A percentile compares a stretch with the other conserved stretches of the same genome.
These are phyloP conservation scores for Acmispon strigosus DNA, from an alignment of 306 rosid species.

Conservation along the genomic window DNA sequence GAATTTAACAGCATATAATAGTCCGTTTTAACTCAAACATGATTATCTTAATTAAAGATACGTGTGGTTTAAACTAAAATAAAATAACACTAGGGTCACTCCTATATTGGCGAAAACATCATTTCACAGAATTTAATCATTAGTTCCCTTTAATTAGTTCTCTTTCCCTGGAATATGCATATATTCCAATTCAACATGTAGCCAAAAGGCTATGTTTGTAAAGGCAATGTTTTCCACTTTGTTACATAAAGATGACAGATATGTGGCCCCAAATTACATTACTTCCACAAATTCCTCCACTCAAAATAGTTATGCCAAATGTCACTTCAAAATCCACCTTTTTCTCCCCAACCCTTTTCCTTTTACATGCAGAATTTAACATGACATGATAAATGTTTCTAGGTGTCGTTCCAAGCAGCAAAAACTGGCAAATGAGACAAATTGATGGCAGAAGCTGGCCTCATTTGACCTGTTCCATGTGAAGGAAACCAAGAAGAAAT, in stretches of 20 bases:
- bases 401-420: conserved; percentile 85
- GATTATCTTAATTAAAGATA: no score
- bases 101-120: conserved; percentile 39
- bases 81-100: conserved; percentile 30
- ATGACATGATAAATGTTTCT: conserved; percentile 11
- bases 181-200: conserved; percentile 39
- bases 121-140: conserved; percentile 52
- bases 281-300: conserved; percentile 42
- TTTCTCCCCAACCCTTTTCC: neutral
- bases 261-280: conserved; percentile 37
- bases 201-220: conserved; percentile 47
- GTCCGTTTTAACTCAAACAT: no score
- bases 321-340: neutral
- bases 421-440: conserved; percentile 79
- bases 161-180: conserved; percentile 37
- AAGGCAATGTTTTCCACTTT: conserved; percentile 34
- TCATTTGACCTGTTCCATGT: conserved; percentile 42
- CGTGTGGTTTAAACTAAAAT: no score
- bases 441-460: conserved; percentile 57
- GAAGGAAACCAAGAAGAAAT: conserved; percentile 61
- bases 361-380: conserved; percentile 37
- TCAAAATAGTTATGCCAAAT: conserved; percentile 19
- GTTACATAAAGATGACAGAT: conserved; percentile 41
- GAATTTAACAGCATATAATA: no score
- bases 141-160: conserved; percentile 23